Base-by-base conservation (phyloP, 306 rosid genomes). In the Cicer arietinum region DNA sequence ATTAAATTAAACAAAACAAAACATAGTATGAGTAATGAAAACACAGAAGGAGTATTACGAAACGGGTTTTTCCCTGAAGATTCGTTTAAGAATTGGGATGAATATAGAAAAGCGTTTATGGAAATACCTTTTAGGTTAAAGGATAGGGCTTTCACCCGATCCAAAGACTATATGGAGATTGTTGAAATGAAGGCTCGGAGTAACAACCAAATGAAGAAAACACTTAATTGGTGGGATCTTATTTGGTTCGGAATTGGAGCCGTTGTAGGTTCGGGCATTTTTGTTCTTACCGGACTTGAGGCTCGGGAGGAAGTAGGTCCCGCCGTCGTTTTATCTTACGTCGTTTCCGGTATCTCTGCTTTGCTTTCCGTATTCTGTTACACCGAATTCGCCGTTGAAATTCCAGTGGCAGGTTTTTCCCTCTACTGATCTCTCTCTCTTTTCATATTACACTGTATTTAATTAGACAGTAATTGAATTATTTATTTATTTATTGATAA, bases 381-480 rank as follows among this genome's bases (percentile, higher is more conserved):
- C 87, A 90, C 98, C 0, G 98, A 92, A 76, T 92, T 92, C n/a
- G 94, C 98, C 16, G 85, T 90, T 0, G 96, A 92, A 79, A 90
- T 92, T 1, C 98, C 98, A 1, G 89, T 83, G 3, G 98, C 98
- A 47, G 98, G 97, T 89, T 45, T 16, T 56, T 42, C 51, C 44
- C 12, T 8, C 3, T n/a, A 0, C 30, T 16, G n/a, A n/a, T n/a
- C 7, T 0, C 4, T 52, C 35, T 30, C 1, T 1, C 2, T 0
- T 51, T 52, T 51, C 4, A 16, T 51, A 6, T 51, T 4, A n/a
- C 18, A 30, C 11, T 54, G 13, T 1, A 6, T 39, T 62, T 5
- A 6, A 30, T 14, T 17, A 17, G 59, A 43, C 8, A 45, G 5
- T 69, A 35, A 14, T 11, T 13, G 2, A 20, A 22, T 25, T 20